These are phyloP conservation scores for Jamesozyma hellenica DNA, from an alignment of 805 yeast species.

Conservation along the genomic window DNA sequence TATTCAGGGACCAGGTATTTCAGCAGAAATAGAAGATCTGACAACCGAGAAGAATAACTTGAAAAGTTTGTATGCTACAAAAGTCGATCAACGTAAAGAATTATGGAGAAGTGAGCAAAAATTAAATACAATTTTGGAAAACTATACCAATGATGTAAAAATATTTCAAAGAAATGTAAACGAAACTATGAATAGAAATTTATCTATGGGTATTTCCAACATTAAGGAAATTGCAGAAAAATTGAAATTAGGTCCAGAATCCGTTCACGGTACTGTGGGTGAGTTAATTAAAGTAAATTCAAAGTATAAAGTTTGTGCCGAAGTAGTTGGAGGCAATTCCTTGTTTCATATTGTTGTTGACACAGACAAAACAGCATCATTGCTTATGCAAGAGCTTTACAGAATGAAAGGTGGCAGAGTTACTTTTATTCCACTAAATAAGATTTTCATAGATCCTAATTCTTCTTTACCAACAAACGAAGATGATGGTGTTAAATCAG, in stretches of 20 bases:
- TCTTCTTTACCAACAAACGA: constrained; percentile 51
- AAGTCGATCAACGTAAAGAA: constrained; percentile 57
- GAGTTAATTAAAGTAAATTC: constrained; percentile 74
- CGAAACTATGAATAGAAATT: constrained; percentile 66
- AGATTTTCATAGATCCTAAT: constrained; percentile 36
- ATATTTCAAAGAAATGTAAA: constrained; percentile 50
- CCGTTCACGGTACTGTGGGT: constrained; percentile 78
- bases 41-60: constrained; percentile 24
- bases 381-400: constrained; percentile 65
- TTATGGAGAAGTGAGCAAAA: constrained; percentile 76
- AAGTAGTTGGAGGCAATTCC: constrained; percentile 79
- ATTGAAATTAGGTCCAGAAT: constrained; percentile 41
- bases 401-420: constrained; percentile 71
- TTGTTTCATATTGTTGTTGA: constrained; percentile 86
- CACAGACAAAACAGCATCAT: constrained; percentile 70
- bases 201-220: constrained; percentile 58
- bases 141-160: constrained; percentile 44
- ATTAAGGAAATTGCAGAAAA: constrained; percentile 53
- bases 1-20: constrained; percentile 30
- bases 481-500: constrained; percentile 24
- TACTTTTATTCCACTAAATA: constrained; percentile 82
- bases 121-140: constrained; percentile 44
- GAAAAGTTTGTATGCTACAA: constrained; percentile 34
- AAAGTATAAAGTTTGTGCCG: constrained; percentile 76
- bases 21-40: constrained; percentile 27